Evolutionary conservation across 257 asterid species (phyloP).

Genomic region (Primulina eburnea): DNA sequence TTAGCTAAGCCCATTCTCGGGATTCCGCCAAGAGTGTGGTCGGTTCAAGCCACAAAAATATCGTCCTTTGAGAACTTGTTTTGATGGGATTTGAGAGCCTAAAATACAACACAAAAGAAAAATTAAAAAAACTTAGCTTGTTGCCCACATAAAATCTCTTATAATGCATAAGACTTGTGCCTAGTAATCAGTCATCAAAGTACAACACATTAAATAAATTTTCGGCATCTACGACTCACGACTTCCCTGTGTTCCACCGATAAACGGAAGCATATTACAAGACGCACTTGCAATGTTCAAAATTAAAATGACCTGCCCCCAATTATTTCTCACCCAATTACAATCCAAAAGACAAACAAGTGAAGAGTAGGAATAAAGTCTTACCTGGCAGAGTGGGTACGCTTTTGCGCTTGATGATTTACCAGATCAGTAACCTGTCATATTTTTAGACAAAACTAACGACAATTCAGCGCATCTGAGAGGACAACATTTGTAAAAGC

Average conservation of each 20-base stretch:
- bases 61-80: not conserved
- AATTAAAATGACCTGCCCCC: too few species aligned
- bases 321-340: too few species aligned
- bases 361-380: not conserved
- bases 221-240: not conserved
- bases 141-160: not conserved
- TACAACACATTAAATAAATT: not conserved
- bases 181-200: not conserved
- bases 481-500: conserved; percentile 2
- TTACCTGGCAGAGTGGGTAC: conserved; percentile 27
- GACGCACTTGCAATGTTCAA: not conserved
- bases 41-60: not conserved
- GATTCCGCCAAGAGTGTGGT: not conserved
- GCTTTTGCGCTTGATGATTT: conserved; percentile 15
- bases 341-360: not conserved
- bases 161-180: not conserved
- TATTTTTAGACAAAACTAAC: conserved; percentile 9
- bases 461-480: not conserved
- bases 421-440: conserved; percentile 31
- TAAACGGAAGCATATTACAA: not conserved
- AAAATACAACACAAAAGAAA: not conserved
- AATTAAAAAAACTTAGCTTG: not conserved
- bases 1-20: not conserved
- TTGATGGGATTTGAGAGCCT: not conserved
- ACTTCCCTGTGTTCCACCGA: not conserved